Evolutionary conservation across 2,329 filamentous ascomycete genomes (phyloP).

Genomic region (Penicillium psychrosexuale): DNA sequence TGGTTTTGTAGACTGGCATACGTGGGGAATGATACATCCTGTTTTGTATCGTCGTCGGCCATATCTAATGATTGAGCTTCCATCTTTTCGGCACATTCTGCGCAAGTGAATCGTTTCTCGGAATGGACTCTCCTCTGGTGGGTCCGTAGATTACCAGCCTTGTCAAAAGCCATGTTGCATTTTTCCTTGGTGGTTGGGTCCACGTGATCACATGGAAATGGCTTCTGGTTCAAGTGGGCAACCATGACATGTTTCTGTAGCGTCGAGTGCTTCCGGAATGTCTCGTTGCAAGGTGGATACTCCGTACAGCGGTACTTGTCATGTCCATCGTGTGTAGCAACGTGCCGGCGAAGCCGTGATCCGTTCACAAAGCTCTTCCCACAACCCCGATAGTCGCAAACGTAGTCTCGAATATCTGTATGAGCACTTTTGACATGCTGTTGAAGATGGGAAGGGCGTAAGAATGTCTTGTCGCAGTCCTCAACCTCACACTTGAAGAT

Average conservation of each 20-base stretch:
- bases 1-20: constrained; percentile 70
- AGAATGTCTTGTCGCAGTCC: constrained; percentile 77
- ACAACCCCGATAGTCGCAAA: constrained; percentile 70
- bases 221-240: constrained; percentile 68
- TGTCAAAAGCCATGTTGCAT: constrained; percentile 72
- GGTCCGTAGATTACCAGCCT: constrained; percentile 64
- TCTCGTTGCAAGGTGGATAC: constrained; percentile 67
- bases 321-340: constrained; percentile 72
- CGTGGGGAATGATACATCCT: constrained; percentile 64
- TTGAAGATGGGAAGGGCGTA: constrained; percentile 80
- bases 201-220: constrained; percentile 67
- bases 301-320: constrained; percentile 72
- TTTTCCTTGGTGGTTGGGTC: constrained; percentile 50
- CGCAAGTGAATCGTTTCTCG: constrained; percentile 70
- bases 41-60: constrained; percentile 11
- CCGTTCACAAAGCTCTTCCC: constrained; percentile 78
- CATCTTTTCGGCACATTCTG: constrained; percentile 59
- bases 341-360: constrained; percentile 72
- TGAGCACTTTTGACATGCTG: constrained; percentile 84
- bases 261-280: constrained; percentile 84
- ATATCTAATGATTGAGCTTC: constrained; percentile 39
- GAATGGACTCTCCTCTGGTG: constrained; percentile 71
- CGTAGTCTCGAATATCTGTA: constrained; percentile 64
- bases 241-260: constrained; percentile 77
- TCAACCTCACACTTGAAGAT: constrained; percentile 69